Evolutionary conservation across 441 rosid species (phyloP).

Genomic region (Raphanus hybrid): DNA sequence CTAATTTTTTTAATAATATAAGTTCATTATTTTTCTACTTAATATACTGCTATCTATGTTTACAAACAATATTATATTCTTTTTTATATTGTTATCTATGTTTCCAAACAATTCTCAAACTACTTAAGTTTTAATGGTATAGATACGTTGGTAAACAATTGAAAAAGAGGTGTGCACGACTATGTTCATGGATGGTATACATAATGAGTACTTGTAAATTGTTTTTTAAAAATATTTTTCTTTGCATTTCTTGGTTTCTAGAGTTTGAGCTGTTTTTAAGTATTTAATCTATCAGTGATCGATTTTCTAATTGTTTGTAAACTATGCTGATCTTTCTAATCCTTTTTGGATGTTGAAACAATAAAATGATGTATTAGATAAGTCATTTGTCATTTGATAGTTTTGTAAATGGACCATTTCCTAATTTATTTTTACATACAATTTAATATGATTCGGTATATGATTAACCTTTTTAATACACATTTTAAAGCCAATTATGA

Average conservation of each 20-base stretch:
- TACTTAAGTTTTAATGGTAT: too few relatives aligned
- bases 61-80: too few relatives aligned
- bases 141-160: too few relatives aligned
- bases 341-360: background rate
- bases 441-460: background rate
- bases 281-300: background rate
- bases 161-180: background rate
- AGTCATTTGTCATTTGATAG: background rate
- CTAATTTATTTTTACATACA: background rate
- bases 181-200: background rate
- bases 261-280: background rate
- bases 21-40: too few relatives aligned
- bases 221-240: too few relatives aligned
- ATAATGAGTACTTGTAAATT: background rate
- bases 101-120: too few relatives aligned
- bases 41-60: too few relatives aligned
- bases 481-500: background rate
- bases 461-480: background rate
- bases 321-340: background rate
- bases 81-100: too few relatives aligned
- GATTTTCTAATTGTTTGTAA: background rate
- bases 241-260: background rate
- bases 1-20: too few relatives aligned
- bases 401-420: background rate
- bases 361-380: background rate